A percentile compares a stretch with the other conserved stretches of the same genome.
Evolutionary conservation across 352 stramenopile genomes (phyloP).

Genomic region (Pythium sukuiense): DNA sequence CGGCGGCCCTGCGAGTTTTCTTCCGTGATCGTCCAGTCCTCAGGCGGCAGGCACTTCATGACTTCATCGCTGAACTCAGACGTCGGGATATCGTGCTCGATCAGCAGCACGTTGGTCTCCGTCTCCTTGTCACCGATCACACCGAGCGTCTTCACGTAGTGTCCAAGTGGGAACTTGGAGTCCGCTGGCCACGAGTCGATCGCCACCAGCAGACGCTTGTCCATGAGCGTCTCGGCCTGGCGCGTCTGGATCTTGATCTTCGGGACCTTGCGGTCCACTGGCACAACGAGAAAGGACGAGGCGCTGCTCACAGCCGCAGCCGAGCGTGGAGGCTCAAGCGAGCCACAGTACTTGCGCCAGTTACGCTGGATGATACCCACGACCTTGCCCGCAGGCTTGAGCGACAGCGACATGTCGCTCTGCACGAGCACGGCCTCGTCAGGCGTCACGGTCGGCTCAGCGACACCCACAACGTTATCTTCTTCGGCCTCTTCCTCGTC

Average conservation of each 20-base stretch:
- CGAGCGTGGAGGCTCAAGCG: conserved; percentile 80
- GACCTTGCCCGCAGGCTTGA: conserved; percentile 79
- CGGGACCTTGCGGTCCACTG: conserved; percentile 89
- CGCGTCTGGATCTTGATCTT: conserved; percentile 95
- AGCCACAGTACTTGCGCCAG: conserved; percentile 94
- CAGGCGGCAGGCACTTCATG: conserved; percentile 91
- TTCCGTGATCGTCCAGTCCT: conserved; percentile 94
- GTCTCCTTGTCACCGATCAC: conserved; percentile 96
- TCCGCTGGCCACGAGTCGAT: conserved; percentile 95
- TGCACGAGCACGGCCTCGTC: conserved; percentile 63
- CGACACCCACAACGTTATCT: conserved; percentile 39
- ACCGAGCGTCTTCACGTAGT: conserved; percentile 97
- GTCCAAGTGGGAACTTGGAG: conserved; percentile 91
- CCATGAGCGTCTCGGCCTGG: conserved; percentile 88
- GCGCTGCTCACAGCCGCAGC: conserved; percentile 39
- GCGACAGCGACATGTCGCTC: conserved; percentile 43
- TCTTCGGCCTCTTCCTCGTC: conserved; percentile 36
- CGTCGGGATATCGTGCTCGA: conserved; percentile 96
- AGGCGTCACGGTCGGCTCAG: conserved; percentile 63
- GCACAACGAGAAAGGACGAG: conserved; percentile 76
- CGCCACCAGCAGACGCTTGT: conserved; percentile 93
- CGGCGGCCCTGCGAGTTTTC: conserved; percentile 90
- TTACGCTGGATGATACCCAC: conserved; percentile 93
- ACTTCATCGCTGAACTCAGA: conserved; percentile 85
- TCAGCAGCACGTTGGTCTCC: conserved; percentile 94